Evolutionary conservation across 257 asterid species (phyloP), one percentile per base, ranked within the genome.

Genomic region (Nemophila menziesii): DNA sequence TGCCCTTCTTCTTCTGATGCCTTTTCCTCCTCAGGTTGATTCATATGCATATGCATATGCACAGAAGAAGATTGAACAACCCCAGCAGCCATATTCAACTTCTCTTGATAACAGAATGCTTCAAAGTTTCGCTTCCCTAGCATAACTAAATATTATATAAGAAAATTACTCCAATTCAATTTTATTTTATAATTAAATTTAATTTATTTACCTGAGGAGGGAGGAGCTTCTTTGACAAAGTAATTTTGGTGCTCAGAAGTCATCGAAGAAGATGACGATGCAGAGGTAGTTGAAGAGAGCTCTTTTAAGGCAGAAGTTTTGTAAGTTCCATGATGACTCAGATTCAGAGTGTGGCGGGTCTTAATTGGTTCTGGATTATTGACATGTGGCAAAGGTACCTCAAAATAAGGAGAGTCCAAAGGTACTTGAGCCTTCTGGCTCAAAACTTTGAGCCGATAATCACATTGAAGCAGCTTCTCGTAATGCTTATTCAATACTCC

Each of bases 391-490:
- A 65, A 60, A 67, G 67, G 77, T 26, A 64, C 29, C 26, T 74
- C 74, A 43, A 86, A 79, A 71, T 55, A 77, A 11, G 77, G 85
- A 11, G 76, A 62, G 15, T 71, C 77, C 56, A 74, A 9, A 6
- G 54, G 57, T 38, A 67, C 54, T 61, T 75, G 83, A 41, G 62
- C 80, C 53, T 71, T 83, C 58, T 14, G 79, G 68, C 90, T 86
- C 70, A 86, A 60, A 39, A 62, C 45, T 45, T 59, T 40, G 20
- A 82, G 93, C 23, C 85, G 80, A 15, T 17, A 17, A 54, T 86
- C 94, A 58, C 82, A 71, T 60, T 72, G 90, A 54, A 82, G 58
- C 67, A 86, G 75, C 70, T 79, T 82, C 52, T 86, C 97, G 51
- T 61, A 86, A 58, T 82, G 85, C 75, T 73, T 82, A 66, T 68